Evolutionary conservation across 352 stramenopile genomes (phyloP).

Genomic region (Phytophthora vignae): DNA sequence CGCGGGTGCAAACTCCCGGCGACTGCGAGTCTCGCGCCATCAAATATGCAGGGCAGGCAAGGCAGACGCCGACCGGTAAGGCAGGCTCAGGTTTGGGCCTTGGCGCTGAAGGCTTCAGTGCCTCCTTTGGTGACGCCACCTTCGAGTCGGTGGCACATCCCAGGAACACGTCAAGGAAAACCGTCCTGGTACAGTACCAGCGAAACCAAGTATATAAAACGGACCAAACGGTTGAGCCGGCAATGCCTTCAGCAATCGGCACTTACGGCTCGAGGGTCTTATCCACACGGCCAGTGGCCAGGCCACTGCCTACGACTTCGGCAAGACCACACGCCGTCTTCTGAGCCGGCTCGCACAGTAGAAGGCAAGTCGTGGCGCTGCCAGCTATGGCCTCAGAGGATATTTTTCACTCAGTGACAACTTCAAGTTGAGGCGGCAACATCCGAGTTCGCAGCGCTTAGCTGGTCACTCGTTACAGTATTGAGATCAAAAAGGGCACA

Average conservation of each 20-base stretch:
- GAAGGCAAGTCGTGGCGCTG: background rate
- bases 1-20: background rate
- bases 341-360: background rate
- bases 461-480: no score
- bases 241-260: no score
- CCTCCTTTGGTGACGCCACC: background rate
- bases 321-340: background rate
- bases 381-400: background rate
- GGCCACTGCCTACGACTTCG: no score
- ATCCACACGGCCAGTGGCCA: no score
- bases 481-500: background rate
- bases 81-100: background rate
- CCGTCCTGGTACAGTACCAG: background rate
- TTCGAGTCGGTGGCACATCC: background rate
- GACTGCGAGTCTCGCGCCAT: constrained; percentile 1
- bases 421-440: constrained; percentile 34
- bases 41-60: no score
- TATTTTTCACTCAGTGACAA: constrained; percentile 4
- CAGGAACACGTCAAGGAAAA: constrained; percentile 17
- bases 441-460: no score
- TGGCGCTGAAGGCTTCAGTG: no score
- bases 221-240: background rate
- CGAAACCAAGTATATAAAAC: constrained; percentile 16
- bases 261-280: no score
- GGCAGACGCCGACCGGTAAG: no score